These are phyloP conservation scores for Earliella scabrosa DNA, from an alignment of 1,284 basidiomycete species.

Conservation along the genomic window DNA sequence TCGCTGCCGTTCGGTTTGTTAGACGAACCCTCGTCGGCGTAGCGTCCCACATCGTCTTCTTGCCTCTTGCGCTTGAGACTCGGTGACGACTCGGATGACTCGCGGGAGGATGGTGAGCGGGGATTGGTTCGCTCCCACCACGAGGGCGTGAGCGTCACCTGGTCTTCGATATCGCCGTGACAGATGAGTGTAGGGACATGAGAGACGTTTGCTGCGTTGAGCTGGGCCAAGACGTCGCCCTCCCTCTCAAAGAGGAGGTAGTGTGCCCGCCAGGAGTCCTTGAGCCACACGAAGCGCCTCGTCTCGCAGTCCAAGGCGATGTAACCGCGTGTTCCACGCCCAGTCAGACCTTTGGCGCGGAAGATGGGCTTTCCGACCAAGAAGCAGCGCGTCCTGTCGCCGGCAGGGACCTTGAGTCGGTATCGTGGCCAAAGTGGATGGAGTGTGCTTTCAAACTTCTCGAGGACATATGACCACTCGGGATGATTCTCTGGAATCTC, in stretches of 20 bases:
- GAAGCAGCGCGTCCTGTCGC: neutral
- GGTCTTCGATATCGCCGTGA: slow-evolving; percentile 13
- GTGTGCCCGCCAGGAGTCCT: slow-evolving; percentile 13
- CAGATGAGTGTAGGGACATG: slow-evolving; percentile 12
- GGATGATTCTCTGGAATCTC: neutral
- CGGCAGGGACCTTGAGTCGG: neutral
- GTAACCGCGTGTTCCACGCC: slow-evolving; percentile 14
- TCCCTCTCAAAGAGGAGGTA: slow-evolving; percentile 6
- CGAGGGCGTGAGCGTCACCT: slow-evolving; percentile 1
- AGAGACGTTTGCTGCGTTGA: neutral
- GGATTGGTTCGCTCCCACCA: neutral
- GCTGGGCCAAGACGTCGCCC: neutral
- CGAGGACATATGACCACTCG: slow-evolving; percentile 2
- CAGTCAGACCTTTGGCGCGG: neutral
- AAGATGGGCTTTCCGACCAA: slow-evolving; percentile 11
- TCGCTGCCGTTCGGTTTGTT: too few relatives aligned
- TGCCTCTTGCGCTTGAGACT: slow-evolving; percentile 5
- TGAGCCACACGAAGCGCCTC: slow-evolving; percentile 12
- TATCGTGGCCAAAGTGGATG: neutral
- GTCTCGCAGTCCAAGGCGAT: slow-evolving; percentile 3
- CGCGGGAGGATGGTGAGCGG: neutral
- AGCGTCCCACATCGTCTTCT: neutral
- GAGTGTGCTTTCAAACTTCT: neutral
- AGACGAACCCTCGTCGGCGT: too few relatives aligned
- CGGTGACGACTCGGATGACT: neutral